Evolutionary conservation across 352 stramenopile species (phyloP), one percentile per base, ranked within the genome.

Genomic region (Phytophthora rubi): DNA sequence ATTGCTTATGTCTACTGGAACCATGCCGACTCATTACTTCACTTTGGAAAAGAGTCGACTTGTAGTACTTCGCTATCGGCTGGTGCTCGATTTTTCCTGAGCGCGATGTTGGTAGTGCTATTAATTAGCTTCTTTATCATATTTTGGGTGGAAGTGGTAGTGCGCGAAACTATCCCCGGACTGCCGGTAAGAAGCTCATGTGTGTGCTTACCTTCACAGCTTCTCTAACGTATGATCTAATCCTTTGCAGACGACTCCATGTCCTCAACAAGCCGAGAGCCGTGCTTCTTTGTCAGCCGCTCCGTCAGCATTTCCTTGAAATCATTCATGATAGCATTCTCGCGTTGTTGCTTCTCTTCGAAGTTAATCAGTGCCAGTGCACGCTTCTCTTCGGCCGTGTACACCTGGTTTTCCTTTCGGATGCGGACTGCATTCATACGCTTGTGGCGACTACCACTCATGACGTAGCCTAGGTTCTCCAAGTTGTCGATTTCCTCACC

Each of bases 341-440:
- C 97, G 64, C 98, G 98, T 84, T 99, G 97, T 76, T 99, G 96
- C 77, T 99, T 99, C 80, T 99, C 97, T 78, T 99, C 97, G 71
- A 99, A 98, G 68, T 98, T 99, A 75, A 99, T 99, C 47, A 99
- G 83, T 57, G 97, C 97, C 47, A 99, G 86, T 9, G 97, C 97
- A 30, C 97, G 89, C 77, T 99, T 98, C 83, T 99, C 98, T 80
- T 99, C 97, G 12, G 97, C 97, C 57, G 93, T 98, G 83, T 99
- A 99, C 62, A 99, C 97, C 77, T 99, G 98, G 85, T 99, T 99
- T 75, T 99, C 98, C 83, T 99, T 99, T 37, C 98, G 91, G 59
- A 99, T 97, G 80, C 98, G 97, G 52, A 99, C 95, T 8, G 97
- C 98, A 85, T 99, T 99, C 98, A 99, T 99, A 53, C 96, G 85